Percentiles rank a stretch among this genome's conserved stretches.
Conservation (phyloP, 768 basidiomycete species). For the Tremella yokohamensis region DNA sequence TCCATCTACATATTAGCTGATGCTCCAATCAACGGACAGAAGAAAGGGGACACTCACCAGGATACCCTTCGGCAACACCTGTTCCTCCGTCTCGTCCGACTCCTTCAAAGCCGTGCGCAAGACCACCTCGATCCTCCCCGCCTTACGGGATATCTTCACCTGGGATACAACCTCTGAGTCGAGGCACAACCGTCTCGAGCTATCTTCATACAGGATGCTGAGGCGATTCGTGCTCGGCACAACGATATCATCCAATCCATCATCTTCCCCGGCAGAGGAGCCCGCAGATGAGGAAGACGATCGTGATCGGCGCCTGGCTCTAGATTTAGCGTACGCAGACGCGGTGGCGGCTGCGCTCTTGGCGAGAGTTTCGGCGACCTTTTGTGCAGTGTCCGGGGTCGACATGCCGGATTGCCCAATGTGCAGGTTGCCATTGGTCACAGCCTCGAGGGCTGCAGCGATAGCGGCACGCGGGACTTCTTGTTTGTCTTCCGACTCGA, state of each 20-base stretch:
- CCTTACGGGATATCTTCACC: conserved; percentile 72
- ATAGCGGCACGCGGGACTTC: too few species aligned
- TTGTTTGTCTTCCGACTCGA: too few species aligned
- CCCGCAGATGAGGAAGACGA: too few species aligned
- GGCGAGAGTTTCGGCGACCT: conserved; percentile 9
- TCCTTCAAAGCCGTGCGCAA: conserved; percentile 51
- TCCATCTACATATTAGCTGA: conserved; percentile 36
- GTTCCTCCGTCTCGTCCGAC: conserved; percentile 10
- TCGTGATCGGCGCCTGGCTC: conserved; percentile 14
- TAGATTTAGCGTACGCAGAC: conserved; percentile 10
- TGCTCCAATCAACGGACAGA: neutral
- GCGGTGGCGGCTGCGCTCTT: conserved; percentile 15
- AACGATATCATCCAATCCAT: neutral
- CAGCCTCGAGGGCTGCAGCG: too few species aligned
- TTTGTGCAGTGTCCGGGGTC: conserved; percentile 2
- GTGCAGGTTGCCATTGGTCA: too few species aligned
- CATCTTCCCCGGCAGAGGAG: too few species aligned
- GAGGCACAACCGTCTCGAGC: conserved; percentile 77
- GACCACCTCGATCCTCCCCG: conserved; percentile 79
- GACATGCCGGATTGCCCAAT: neutral
- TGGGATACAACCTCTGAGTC: conserved; percentile 81
- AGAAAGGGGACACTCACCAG: conserved; percentile 36
- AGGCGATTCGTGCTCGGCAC: conserved; percentile 54
- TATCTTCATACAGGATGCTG: conserved; percentile 93
- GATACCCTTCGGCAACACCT: conserved; percentile 37